Base-by-base conservation (phyloP, 106 monocot genomes). In the Dendrobium nobile region DNA sequence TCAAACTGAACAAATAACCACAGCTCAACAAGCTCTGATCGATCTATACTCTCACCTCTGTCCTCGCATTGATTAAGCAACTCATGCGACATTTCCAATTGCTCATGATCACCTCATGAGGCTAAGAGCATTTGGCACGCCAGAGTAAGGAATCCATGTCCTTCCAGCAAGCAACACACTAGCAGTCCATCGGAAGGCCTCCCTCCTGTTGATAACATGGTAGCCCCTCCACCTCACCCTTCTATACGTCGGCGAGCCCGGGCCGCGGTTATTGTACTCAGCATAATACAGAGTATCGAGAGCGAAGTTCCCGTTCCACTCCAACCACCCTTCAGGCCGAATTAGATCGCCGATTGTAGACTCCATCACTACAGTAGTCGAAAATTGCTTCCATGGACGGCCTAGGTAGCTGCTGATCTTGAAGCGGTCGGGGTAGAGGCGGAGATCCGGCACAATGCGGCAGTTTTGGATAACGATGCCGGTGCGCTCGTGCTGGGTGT, bases 391-490 rank as follows among this genome's bases (percentile, higher is more conserved):
- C 88, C 88, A 89, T 16, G 88, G 88, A 75, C 88, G 51, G 7
- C 88, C 86, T 19, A 85, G 78, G 67, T 78, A 88, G 51, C 55
- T 85, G 40, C 8, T 54, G 67, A 82, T 67, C 48, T 9, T 77
- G 20, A 82, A 78, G 78, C 83, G 51, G 19, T 82, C 85, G 9
- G 42, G 41, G 22, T 47, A 20, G 65, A 87, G 47, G 19, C 79
- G 79, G 16, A 1, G 16, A 4, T 83, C 85, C 0, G 90, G 79
- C 43, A 68, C 61, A 19, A 90, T 83, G n/a, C 81, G 68, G 55
- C 81, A 84, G 18, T 37, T 61, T 41, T 90, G 90, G 37, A 90
- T 75, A 5, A 85, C 84, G 28, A 88, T 68, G 26, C 90, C 90
- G 20, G 90, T 86, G 67, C 61, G 79, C 77, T 84, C 72, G 47